Conservation (phyloP, 2,329 filamentous ascomycete genomes). For the Ophiosphaerella narmari region DNA sequence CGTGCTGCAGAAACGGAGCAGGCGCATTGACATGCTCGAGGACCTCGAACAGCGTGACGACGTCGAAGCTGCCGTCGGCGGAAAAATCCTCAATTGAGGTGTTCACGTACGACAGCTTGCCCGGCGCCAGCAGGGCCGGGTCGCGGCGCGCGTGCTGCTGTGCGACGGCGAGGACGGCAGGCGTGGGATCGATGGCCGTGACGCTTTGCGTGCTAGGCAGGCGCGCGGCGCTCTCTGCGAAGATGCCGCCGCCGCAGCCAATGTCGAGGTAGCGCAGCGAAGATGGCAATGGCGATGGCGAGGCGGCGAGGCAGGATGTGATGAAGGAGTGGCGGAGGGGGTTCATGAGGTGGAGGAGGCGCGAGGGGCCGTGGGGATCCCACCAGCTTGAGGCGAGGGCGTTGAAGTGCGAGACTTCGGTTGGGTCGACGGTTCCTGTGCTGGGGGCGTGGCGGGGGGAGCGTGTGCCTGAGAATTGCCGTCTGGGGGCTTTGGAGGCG, state of each 20-base stretch:
- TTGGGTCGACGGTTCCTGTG: conserved; percentile 66
- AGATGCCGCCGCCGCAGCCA: conserved; percentile 95
- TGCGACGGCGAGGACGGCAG: conserved; percentile 75
- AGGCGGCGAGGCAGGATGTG: conserved; percentile 63
- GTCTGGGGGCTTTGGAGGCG: background rate
- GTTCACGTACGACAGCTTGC: conserved; percentile 71
- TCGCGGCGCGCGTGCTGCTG: conserved; percentile 75
- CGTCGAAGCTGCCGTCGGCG: conserved; percentile 61
- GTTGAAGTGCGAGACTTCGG: conserved; percentile 93
- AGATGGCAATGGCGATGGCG: conserved; percentile 35
- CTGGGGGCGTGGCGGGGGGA: conserved; percentile 18
- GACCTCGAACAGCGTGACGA: conserved; percentile 91
- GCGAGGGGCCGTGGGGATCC: conserved; percentile 91
- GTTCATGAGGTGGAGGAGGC: conserved; percentile 97
- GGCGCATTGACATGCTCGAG: conserved; percentile 88
- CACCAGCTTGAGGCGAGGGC: conserved; percentile 93
- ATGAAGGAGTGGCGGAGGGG: conserved; percentile 95
- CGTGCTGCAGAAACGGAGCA: conserved; percentile 71
- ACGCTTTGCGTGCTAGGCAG: conserved; percentile 66
- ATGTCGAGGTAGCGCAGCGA: conserved; percentile 80
- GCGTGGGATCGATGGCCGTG: conserved; percentile 77
- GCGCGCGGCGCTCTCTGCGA: conserved; percentile 83
- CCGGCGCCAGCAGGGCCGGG: conserved; percentile 64
- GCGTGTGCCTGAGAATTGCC: conserved; percentile 18
- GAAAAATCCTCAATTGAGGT: conserved; percentile 74